Evolutionary conservation across 225 moss, liverwort and hornwort species (phyloP).

Genomic region (Pseudisothecium myosuroides): DNA sequence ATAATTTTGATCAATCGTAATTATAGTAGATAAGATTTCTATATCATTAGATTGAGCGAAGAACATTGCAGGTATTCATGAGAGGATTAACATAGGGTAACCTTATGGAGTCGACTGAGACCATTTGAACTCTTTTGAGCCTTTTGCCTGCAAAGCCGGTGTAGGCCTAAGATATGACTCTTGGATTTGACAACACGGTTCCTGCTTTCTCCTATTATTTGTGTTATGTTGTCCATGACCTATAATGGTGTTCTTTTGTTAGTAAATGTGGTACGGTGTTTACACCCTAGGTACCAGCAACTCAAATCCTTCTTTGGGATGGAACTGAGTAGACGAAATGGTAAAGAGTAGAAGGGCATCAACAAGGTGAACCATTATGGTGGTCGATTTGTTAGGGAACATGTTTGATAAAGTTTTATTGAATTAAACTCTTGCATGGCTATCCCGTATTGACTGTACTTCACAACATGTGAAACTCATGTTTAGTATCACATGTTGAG

Average conservation of each 20-base stretch:
- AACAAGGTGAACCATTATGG: too few species aligned
- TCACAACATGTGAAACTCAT: neutral
- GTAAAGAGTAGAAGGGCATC: neutral
- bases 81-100: too few species aligned
- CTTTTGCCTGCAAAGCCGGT: conserved; percentile 6
- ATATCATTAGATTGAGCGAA: neutral
- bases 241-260: too few species aligned
- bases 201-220: neutral
- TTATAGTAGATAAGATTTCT: neutral
- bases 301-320: too few species aligned
- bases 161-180: neutral
- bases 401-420: neutral
- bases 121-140: neutral
- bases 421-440: neutral
- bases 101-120: neutral
- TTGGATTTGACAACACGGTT: neutral
- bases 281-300: neutral
- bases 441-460: neutral
- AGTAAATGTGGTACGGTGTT: too few species aligned
- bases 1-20: neutral
- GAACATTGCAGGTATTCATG: neutral
- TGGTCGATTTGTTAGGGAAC: neutral
- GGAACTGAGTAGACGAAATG: neutral
- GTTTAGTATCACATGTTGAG: neutral
- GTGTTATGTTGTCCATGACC: neutral